Base-by-base conservation (phyloP, 1,284 basidiomycete species). In the Puccinia coronata region DNA sequence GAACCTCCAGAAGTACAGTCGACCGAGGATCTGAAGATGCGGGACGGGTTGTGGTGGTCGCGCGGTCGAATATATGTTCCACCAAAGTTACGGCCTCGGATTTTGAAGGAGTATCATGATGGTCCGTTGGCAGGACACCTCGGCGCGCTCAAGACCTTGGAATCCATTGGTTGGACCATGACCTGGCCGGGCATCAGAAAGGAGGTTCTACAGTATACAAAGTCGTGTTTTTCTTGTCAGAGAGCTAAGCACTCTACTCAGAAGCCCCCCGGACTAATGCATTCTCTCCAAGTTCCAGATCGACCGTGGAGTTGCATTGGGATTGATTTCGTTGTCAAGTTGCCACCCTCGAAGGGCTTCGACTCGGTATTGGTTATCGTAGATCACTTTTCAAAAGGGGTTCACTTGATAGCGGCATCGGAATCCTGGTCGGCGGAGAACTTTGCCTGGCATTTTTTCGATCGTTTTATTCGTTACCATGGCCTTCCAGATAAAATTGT, bases 401-500 rank as follows among this genome's bases (percentile, higher is more conserved):
- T 16, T 8, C 43, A 47, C 16, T 16, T 47, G 16, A 16, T 47
- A 16, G 43, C 43, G 43, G 43, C 18, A 6, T 18, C 36, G 23
- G 72, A 74, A 51, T 55, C 5, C 0, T 55, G 49, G 49, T 16
- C 47, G 6, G 25, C 72, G 11, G 25, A 55, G 41, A 12, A 53
- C 20, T 39, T 74, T 5, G 72, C 72, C 36, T 36, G 31, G 23
- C 18, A 16, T 20, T 74, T 55, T 39, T 53, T 74, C 5, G 72
- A 74, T 2, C 20, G 41, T 1, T 34, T 74, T 8, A 55, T 74
- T 57, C 0, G 72, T 0, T 39, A n/a, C 1, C 72, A 74, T 23
- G 74, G 74, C 5, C 39, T 63, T 3, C 59, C 59, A 0, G 74
- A 76, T 31, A 76, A 65, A 23, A 31, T 76, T 23, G 36, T 65